A percentile compares a stretch with the other conserved stretches of the same genome.
These are phyloP conservation scores for Globisporangium ultimum DNA, from an alignment of 352 stramenopile species.

Conservation along the genomic window DNA sequence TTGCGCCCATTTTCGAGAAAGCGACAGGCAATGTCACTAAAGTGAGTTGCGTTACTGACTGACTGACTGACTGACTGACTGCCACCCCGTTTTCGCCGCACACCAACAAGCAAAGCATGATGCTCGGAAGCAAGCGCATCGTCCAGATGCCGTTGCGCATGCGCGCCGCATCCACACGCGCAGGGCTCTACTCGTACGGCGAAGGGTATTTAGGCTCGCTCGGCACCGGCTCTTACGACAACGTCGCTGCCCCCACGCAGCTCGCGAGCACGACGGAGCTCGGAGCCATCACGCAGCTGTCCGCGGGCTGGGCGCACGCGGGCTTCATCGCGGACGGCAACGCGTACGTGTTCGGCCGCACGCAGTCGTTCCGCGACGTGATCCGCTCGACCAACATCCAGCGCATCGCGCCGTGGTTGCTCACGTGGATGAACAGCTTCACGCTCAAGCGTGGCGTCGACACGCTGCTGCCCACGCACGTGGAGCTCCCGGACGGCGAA, in stretches of 20 bases:
- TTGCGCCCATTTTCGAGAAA: too few relatives aligned
- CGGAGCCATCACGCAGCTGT: slow-evolving; percentile 50
- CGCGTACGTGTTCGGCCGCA: slow-evolving; percentile 73
- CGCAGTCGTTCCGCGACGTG: slow-evolving; percentile 82
- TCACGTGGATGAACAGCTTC: slow-evolving; percentile 71
- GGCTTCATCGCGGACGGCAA: slow-evolving; percentile 73
- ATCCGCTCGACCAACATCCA: slow-evolving; percentile 85
- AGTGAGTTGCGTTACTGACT: too few relatives aligned
- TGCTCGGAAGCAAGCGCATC: background rate
- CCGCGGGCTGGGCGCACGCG: slow-evolving; percentile 72
- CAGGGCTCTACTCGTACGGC: slow-evolving; percentile 68
- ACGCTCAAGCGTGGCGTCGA: slow-evolving; percentile 61
- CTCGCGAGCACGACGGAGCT: slow-evolving; percentile 41
- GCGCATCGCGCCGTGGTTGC: slow-evolving; percentile 64
- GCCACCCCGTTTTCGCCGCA: background rate
- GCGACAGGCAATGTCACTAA: too few relatives aligned
- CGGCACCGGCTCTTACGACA: slow-evolving; percentile 62
- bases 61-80: too few relatives aligned
- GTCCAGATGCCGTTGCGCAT: background rate
- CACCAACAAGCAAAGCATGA: background rate
- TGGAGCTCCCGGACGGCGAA: slow-evolving; percentile 62
- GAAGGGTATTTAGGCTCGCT: slow-evolving; percentile 76
- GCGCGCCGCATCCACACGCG: background rate
- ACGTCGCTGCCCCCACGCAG: slow-evolving; percentile 38
- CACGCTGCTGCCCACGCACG: slow-evolving; percentile 45